Percentiles rank a stretch among this genome's conserved stretches.
phyloP scores from a whole-genome alignment of 2,329 filamentous ascomycete species.

The Neofusicoccum cordaticola region DNA sequence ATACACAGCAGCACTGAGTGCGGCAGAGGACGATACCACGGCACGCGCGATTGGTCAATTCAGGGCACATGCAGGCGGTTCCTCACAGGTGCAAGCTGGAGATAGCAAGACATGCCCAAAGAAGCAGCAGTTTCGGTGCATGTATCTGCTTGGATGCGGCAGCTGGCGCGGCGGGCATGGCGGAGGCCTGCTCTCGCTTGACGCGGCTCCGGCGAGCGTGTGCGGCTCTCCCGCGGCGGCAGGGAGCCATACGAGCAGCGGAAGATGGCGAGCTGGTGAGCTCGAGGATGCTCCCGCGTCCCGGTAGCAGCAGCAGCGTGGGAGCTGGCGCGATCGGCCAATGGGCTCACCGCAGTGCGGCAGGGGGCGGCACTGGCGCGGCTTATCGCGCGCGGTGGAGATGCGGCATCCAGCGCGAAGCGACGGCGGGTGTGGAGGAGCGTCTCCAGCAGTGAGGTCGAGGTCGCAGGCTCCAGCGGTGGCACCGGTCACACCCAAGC shows the following conservation, averaged over 20 bases:
- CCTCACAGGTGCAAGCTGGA: too few relatives aligned
- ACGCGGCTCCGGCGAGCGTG: neutral
- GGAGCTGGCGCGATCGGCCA: neutral
- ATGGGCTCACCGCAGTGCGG: conserved; percentile 2
- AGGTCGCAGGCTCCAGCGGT: neutral
- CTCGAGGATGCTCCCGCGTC: neutral
- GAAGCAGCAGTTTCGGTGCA: too few relatives aligned
- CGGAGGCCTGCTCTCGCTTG: neutral
- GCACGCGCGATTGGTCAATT: neutral
- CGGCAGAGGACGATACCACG: too few relatives aligned
- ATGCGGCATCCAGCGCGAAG: neutral
- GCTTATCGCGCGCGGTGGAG: conserved; percentile 4
- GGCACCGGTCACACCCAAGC: conserved; percentile 7
- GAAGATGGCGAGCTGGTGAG: too few relatives aligned
- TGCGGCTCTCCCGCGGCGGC: neutral
- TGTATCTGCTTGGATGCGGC: neutral
- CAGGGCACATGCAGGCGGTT: too few relatives aligned
- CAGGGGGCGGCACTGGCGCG: neutral
- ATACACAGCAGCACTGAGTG: too few relatives aligned
- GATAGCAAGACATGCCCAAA: too few relatives aligned
- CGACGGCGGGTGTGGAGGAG: neutral
- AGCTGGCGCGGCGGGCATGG: neutral
- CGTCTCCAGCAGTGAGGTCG: neutral
- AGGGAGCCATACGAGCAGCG: too few relatives aligned
- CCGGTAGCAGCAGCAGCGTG: neutral